Evolutionary conservation across 345 rosid genomes (phyloP), one percentile per base, ranked within the genome.

Genomic region (Syzygium aromaticum): DNA sequence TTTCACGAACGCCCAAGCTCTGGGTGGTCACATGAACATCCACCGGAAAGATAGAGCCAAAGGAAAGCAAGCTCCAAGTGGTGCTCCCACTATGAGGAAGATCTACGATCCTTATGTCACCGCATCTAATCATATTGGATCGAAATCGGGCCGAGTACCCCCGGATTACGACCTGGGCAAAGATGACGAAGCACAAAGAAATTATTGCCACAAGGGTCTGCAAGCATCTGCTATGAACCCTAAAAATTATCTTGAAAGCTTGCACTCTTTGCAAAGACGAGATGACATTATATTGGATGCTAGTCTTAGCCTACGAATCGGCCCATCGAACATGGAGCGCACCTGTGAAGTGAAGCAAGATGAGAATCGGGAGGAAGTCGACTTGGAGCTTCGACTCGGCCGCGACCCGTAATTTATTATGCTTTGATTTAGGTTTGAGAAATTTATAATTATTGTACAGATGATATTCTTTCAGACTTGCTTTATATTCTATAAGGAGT

Each of bases 11-110:
- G 99, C 99, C 43, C 99, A 97, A 86, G 99, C 99, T 83, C 90
- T 96, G 86, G 99, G 99, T 0, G 99, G 99, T 38, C 99, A 96
- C 90, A 96, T 96, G 99, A 96, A 97, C 89, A 95, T 97, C 85
- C 99, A 97, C 91, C 91, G 99, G 84, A 94, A 93, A 89, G 98
- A 96, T 88, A 93, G 98, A 87, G 93, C 94, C 84, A 95, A 93
- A 86, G 86, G 86, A 84, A 92, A 93, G 88, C 51, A 33, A 67
- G 46, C 80, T 33, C 73, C 84, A 77, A 51, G 21, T 86, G 77
- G 19, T 49, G 49, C 43, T 30, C 25, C 28, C 88, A 56, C n/a
- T 64, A 25, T 51, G 80, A 51, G 82, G 63, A 85, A 85, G 78
- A 63, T 40, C 46, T 27, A 56, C 25, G 78, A 85, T 33, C 80